Evolutionary conservation across 139 green algal genomes (phyloP), one percentile per base, ranked within the genome.

Genomic region (Pycnococcus provasolii): DNA sequence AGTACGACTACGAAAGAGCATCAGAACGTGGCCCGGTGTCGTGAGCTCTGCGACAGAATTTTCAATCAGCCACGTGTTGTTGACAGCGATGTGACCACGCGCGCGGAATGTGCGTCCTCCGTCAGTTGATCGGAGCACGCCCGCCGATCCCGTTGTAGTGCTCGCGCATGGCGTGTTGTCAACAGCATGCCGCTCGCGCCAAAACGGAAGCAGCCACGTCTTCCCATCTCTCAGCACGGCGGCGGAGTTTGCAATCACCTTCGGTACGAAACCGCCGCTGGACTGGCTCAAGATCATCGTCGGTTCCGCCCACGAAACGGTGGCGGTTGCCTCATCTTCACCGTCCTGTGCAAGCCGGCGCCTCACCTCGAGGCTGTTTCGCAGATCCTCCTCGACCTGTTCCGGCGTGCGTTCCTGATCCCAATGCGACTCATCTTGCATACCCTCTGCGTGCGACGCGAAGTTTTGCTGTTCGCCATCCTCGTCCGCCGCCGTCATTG

Each of bases 191-290:
- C 5, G 6, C 42, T 66, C 60, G 8, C 60, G 41, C 60, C 60
- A 66, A 15, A 66, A 66, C 11, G 60, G 60, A 11, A 66, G 60
- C 15, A 66, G 8, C 60, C 60, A 66, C 26, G 26, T 26, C 15
- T 66, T 8, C 11, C 60, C 60, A 7, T 40, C 11, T 9, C 8
- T 11, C 11, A 53, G 8, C 60, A 66, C 60, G 11, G 52, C 11
- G 11, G 52, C 6, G 8, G 7, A 11, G n/a, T 66, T 66, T 26
- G 60, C 60, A 6, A 66, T 53, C n/a, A 66, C 60, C 15, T 66
- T 66, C n/a, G 60, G 60, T 11, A 66, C 52, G 60, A 11, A 6
- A 6, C 60, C 60, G 8, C 15, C 60, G 11, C 11, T 11, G 41
- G 13, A 13, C 42, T 66, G 11, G n/a, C 11, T 9, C 5, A 53